Percentiles rank a stretch among this genome's conserved stretches.
Evolutionary conservation across 257 asterid species (phyloP).

Genomic region (Nicotiana tomentosiformis): DNA sequence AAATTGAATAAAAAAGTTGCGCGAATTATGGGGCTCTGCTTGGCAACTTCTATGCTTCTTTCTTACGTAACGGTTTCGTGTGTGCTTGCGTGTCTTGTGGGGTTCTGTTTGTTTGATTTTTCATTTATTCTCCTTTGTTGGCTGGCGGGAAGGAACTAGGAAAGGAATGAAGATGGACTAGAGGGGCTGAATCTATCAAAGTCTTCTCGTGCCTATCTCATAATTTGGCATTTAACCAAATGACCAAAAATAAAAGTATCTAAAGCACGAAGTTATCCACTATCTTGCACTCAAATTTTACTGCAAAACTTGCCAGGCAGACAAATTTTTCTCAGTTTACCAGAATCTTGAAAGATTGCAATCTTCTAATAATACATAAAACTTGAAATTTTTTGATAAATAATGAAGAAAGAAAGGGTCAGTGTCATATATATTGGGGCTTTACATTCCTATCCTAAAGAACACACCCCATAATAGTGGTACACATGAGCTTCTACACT

Average conservation of each 20-base stretch:
- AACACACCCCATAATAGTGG: neutral
- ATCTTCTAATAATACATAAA: neutral
- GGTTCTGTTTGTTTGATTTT: no score
- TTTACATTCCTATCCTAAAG: slow-evolving; percentile 10
- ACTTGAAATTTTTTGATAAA: neutral
- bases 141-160: no score
- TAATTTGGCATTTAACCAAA: neutral
- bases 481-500: neutral
- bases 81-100: no score
- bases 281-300: no score
- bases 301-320: neutral
- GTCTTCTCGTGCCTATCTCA: neutral
- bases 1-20: no score
- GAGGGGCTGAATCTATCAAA: neutral
- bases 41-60: no score
- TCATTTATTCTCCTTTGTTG: no score
- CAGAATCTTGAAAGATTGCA: neutral
- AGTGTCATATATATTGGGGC: slow-evolving; percentile 2
- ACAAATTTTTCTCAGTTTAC: neutral
- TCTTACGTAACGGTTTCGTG: no score
- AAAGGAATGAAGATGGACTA: neutral
- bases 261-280: no score
- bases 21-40: no score
- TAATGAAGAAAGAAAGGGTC: neutral
- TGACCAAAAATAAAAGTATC: no score